Evolutionary conservation across 257 asterid genomes (phyloP).

Genomic region (Ocimum tenuiflorum): DNA sequence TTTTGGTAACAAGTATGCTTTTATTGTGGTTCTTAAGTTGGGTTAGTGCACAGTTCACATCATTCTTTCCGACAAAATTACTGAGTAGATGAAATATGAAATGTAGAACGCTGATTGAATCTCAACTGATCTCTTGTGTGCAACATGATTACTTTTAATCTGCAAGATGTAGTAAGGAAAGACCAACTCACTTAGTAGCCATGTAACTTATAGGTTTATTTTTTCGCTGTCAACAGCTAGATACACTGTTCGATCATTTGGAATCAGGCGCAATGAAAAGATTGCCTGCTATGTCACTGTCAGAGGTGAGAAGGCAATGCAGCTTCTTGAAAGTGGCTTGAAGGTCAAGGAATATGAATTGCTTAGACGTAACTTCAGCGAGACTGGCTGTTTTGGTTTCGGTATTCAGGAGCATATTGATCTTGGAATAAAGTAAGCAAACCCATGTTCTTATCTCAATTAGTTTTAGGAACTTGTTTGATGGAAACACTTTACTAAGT

Average conservation of each 20-base stretch:
- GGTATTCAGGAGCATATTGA: constrained; percentile 55
- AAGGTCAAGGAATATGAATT: constrained; percentile 51
- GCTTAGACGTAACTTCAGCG: constrained; percentile 46
- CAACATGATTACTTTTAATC: neutral
- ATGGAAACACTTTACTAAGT: too few species aligned
- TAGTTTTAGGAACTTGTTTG: neutral
- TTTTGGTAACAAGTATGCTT: neutral
- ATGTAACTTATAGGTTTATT: neutral
- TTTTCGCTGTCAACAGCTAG: constrained; percentile 29
- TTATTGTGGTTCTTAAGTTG: neutral
- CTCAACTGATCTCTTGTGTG: neutral
- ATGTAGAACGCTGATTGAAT: neutral
- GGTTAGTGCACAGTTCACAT: neutral
- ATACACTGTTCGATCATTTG: constrained; percentile 48
- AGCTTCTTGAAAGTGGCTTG: constrained; percentile 52
- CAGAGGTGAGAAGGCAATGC: constrained; percentile 55
- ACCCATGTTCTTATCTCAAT: neutral
- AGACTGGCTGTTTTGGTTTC: constrained; percentile 49
- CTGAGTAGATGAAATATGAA: neutral
- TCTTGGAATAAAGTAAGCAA: constrained; percentile 46
- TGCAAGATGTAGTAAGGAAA: neutral
- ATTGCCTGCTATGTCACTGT: constrained; percentile 49
- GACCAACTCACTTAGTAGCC: neutral
- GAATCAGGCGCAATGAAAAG: constrained; percentile 49
- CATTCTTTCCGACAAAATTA: neutral